Percentiles rank a stretch among this genome's conserved stretches.
Evolutionary conservation across 2,329 filamentous ascomycete genomes (phyloP).

Genomic region (Aspergillus eucalypticola): DNA sequence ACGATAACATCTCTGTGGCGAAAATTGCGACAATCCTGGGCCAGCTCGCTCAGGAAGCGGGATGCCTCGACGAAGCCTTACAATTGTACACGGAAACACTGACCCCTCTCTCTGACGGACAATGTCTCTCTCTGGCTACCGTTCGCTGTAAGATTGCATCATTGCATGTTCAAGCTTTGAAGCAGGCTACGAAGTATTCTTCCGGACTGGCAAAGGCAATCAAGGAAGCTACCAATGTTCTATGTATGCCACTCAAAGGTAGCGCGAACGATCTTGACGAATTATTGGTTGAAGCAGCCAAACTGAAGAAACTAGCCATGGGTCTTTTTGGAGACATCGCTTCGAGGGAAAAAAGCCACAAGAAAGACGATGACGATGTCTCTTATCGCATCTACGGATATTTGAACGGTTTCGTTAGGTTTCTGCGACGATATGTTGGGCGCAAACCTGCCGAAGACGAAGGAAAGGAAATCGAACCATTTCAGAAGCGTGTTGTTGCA

Average conservation of each 20-base stretch:
- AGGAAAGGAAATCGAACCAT: constrained; percentile 31
- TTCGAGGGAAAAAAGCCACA: constrained; percentile 22
- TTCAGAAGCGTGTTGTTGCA: constrained; percentile 32
- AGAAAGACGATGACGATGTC: constrained; percentile 20
- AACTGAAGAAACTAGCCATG: constrained; percentile 46
- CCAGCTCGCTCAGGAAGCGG: constrained; percentile 44
- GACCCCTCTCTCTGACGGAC: constrained; percentile 30
- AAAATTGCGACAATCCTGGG: constrained; percentile 39
- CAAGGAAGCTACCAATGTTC: constrained; percentile 34
- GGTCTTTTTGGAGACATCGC: constrained; percentile 36
- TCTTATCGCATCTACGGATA: constrained; percentile 36
- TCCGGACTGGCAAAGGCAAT: constrained; percentile 28
- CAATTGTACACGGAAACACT: constrained; percentile 38
- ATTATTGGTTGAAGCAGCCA: constrained; percentile 44
- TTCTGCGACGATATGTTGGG: constrained; percentile 45
- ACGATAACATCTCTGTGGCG: constrained; percentile 31
- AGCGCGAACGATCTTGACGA: constrained; percentile 46
- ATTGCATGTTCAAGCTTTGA: constrained; percentile 37
- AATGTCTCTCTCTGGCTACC: constrained; percentile 38
- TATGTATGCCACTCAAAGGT: constrained; percentile 42
- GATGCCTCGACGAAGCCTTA: constrained; percentile 41
- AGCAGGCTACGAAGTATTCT: constrained; percentile 24
- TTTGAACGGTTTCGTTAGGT: constrained; percentile 41
- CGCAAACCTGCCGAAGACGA: constrained; percentile 30
- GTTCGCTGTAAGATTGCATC: constrained; percentile 43